phyloP scores from a whole-genome alignment of 192 early-diverging fungal species.

The Ambispora gerdemannii region DNA sequence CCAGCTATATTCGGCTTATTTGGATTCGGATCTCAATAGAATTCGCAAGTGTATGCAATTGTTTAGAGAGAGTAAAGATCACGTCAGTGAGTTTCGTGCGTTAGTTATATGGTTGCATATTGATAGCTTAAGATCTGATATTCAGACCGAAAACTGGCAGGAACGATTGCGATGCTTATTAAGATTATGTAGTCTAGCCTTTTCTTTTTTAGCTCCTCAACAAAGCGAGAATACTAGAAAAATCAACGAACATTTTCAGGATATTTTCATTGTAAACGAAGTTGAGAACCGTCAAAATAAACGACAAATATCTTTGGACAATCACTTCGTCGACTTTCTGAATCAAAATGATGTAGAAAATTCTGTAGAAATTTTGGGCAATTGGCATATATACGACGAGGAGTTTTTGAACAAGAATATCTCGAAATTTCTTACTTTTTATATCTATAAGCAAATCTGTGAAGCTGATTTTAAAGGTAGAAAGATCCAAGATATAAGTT shows the following conservation, averaged over 20 bases:
- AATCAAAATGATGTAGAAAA: background rate
- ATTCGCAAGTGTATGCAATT: background rate
- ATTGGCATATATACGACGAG: conserved; percentile 1
- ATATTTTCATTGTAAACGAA: background rate
- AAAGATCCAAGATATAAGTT: conserved; percentile 11
- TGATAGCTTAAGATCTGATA: background rate
- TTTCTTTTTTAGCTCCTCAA: conserved; percentile 11
- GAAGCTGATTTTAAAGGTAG: background rate
- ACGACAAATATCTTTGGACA: background rate
- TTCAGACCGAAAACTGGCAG: background rate
- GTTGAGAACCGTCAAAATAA: background rate
- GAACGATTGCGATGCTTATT: conserved; percentile 2
- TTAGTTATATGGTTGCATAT: conserved; percentile 12
- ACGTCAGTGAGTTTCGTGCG: conserved; percentile 4
- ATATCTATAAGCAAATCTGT: background rate
- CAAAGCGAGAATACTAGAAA: background rate
- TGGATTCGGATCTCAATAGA: conserved; percentile 3
- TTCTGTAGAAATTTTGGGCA: background rate
- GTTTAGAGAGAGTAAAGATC: background rate
- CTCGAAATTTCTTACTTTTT: background rate
- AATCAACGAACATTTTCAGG: background rate
- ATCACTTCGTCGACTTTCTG: background rate
- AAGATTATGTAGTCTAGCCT: conserved; percentile 3
- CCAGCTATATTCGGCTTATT: conserved; percentile 21
- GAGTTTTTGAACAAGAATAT: background rate